Evolutionary conservation across 495 filamentous ascomycete genomes (phyloP), one percentile per base, ranked within the genome.

Genomic region (Margaritispora aquatica): DNA sequence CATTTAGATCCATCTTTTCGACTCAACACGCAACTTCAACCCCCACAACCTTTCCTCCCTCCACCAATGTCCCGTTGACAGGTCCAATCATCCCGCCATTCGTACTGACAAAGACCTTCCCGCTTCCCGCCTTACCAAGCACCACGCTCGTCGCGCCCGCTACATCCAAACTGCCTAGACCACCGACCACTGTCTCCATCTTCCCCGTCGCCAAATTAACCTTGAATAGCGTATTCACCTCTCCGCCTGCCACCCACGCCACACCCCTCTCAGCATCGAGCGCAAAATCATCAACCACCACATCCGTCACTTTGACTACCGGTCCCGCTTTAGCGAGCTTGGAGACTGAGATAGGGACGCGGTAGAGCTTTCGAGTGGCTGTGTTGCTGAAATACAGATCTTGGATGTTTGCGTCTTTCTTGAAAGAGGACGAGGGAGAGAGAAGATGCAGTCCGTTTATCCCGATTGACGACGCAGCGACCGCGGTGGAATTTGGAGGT

Each of bases 261-360:
- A 67, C 48, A 5, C 55, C 56, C 3, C 57, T 63, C 26, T 57
- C 44, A 34, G 51, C 59, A 63, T 66, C 68, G 26, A 71, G 51
- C 8, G 31, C 57, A 54, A 73, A 70, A 51, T 71, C 67, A 31
- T 72, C 70, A 4, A 44, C 29, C n/a, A 69, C 15, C 20, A 44
- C 61, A 3, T 0, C 46, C 24, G 13, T 54, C 7, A 69, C 31
- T 4, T 31, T 61, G 17, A 55, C 36, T 7, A 63, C 38, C 8
- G 61, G 38, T 2, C 51, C 51, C 3, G 21, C 31, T 23, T 58
- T 52, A 10, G 5, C 1, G 0, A 62, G 22, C 7, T 38, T 55
- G 19, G 51, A 44, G 13, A 51, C 17, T 20, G 55, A 59, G 19
- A 63, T 2, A 1, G 61, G 36, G 23, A 62, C 23, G 10, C 51